phyloP scores from a whole-genome alignment of 2,329 filamentous ascomycete genomes.

The Cordyceps tenuipes region DNA sequence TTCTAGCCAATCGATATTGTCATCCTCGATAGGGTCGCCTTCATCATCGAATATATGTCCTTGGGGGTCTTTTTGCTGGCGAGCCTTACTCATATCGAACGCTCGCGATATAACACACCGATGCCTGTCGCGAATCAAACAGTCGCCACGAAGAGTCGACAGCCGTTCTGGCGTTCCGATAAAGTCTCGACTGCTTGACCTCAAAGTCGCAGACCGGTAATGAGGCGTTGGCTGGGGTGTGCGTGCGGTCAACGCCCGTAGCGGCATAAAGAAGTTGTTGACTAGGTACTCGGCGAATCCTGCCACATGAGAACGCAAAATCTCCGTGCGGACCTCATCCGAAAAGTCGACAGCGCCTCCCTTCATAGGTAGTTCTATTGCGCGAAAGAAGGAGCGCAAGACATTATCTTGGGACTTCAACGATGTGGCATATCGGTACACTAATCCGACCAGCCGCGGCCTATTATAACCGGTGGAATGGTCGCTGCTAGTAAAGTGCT shows the following conservation, averaged over 20 bases:
- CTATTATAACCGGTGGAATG: background rate
- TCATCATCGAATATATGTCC: background rate
- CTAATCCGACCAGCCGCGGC: background rate
- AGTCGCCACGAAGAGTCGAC: background rate
- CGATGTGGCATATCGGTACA: background rate
- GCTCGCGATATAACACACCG: background rate
- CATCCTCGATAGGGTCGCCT: background rate
- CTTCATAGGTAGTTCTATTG: background rate
- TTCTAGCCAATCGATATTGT: constrained; percentile 10
- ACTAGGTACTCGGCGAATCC: background rate
- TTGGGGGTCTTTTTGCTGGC: background rate
- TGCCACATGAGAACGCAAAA: background rate
- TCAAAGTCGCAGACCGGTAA: background rate
- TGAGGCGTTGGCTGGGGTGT: background rate
- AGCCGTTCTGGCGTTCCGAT: background rate
- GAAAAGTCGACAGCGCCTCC: background rate
- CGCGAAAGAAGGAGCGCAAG: background rate
- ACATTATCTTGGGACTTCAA: background rate
- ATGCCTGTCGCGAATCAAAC: background rate
- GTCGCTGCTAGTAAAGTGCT: background rate
- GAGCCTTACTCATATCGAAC: background rate
- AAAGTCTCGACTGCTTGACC: background rate
- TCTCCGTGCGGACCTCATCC: background rate
- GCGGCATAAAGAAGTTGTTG: background rate
- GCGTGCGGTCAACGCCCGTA: background rate